Evolutionary conservation across 2,329 filamentous ascomycete genomes (phyloP).

Genomic region (Knufia fluminis): DNA sequence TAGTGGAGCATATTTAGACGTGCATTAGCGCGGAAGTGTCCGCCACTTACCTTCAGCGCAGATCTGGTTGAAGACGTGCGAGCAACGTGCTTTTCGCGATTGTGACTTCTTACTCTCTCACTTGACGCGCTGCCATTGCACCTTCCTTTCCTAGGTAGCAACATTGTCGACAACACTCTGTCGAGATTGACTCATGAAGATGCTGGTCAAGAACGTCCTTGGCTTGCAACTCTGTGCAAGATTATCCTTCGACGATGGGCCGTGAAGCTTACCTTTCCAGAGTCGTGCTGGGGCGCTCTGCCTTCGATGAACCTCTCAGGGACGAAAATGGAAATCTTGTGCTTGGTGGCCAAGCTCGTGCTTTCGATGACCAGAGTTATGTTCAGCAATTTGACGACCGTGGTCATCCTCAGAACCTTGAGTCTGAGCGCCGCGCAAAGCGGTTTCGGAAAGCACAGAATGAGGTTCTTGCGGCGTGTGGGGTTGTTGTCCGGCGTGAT

Average conservation of each 20-base stretch:
- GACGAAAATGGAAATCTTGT: slow-evolving; percentile 21
- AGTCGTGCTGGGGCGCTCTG: slow-evolving; percentile 31
- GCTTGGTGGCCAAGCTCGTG: slow-evolving; percentile 18
- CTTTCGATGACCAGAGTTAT: slow-evolving; percentile 33
- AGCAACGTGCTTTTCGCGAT: not conserved
- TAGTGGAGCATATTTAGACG: not conserved
- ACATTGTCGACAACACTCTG: not conserved
- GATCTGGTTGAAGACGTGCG: not conserved
- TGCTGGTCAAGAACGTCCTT: not conserved
- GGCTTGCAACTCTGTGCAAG: not conserved
- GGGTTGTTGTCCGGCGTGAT: slow-evolving; percentile 36
- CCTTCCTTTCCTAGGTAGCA: too few species aligned
- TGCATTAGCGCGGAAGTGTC: slow-evolving; percentile 1
- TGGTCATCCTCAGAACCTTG: slow-evolving; percentile 38
- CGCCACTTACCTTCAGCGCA: not conserved
- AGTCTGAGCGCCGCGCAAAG: slow-evolving; percentile 32
- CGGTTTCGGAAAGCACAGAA: slow-evolving; percentile 40
- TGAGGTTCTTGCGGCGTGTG: slow-evolving; percentile 42
- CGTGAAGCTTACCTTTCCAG: slow-evolving; percentile 37
- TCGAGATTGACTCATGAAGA: too few species aligned
- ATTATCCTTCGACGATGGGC: slow-evolving; percentile 28
- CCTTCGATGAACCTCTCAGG: slow-evolving; percentile 18
- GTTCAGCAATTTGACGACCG: slow-evolving; percentile 40
- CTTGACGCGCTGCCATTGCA: too few species aligned
- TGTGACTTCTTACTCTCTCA: too few species aligned